phyloP scores from a whole-genome alignment of 805 yeast genomes.

The Candida cerambycidarum region DNA sequence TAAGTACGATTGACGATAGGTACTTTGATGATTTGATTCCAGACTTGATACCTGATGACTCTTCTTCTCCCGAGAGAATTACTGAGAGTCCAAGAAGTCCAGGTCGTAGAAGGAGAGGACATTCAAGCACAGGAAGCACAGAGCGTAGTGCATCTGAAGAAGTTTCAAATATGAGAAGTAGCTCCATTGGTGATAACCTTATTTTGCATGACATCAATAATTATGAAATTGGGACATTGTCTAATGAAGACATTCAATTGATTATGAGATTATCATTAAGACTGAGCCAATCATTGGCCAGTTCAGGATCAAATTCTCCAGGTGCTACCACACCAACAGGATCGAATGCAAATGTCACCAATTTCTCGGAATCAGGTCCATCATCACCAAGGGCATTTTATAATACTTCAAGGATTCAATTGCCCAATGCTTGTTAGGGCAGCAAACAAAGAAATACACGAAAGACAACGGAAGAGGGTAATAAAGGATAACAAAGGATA shows the following conservation, averaged over 20 bases:
- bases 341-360: not conserved
- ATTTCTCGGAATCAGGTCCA: not conserved
- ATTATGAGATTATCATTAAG: slow-evolving; percentile 3
- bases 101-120: too few species aligned
- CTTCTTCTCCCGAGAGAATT: not conserved
- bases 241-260: slow-evolving; percentile 4
- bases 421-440: slow-evolving; percentile 2
- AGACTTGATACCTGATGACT: slow-evolving; percentile 6
- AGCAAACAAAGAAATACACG: too few species aligned
- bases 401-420: slow-evolving; percentile 7
- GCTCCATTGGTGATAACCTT: not conserved
- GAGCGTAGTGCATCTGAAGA: too few species aligned
- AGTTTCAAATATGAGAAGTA: not conserved
- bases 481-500: too few species aligned
- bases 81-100: not conserved
- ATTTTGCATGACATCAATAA: slow-evolving; percentile 8
- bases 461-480: too few species aligned
- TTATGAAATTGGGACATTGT: slow-evolving; percentile 1
- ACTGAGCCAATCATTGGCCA: not conserved
- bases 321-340: not conserved
- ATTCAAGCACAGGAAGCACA: too few species aligned
- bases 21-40: slow-evolving; percentile 27
- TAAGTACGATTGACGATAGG: slow-evolving; percentile 25
- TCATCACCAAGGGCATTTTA: not conserved
- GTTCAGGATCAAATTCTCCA: not conserved